phyloP scores from a whole-genome alignment of 208 protist genomes.

The Trichomonas vaginalis region DNA sequence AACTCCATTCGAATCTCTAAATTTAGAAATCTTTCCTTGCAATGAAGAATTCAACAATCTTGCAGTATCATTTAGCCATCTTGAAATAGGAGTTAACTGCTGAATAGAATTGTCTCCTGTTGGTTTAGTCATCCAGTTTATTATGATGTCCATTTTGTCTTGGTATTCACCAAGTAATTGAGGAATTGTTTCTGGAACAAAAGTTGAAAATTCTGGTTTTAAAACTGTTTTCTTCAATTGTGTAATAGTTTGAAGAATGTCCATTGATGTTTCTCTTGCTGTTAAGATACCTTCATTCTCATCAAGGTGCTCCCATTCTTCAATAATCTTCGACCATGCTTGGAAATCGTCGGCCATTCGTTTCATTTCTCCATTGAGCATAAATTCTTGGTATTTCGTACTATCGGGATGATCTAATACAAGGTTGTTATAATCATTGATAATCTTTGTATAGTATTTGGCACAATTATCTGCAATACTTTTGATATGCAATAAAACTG shows the following conservation, averaged over 20 bases:
- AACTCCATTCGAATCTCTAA: not conserved
- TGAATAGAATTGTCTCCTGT: not conserved
- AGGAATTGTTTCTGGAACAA: not conserved
- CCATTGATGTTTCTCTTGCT: not conserved
- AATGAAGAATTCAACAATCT: not conserved
- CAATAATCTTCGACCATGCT: not conserved
- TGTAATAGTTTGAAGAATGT: not conserved
- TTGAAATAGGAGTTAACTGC: not conserved
- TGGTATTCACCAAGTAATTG: not conserved
- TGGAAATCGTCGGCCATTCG: not conserved
- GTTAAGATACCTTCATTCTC: not conserved
- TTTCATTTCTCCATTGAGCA: not conserved
- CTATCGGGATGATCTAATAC: not conserved
- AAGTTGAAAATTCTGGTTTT: not conserved
- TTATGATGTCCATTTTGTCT: not conserved
- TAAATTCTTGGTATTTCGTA: not conserved
- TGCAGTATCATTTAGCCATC: not conserved
- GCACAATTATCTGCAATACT: not conserved
- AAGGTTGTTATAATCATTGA: not conserved
- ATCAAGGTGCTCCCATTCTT: not conserved
- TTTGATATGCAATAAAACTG: not conserved
- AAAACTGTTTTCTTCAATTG: not conserved
- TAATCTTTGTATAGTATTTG: not conserved
- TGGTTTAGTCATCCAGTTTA: not conserved
- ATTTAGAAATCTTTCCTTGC: not conserved